A percentile compares a stretch with the other conserved stretches of the same genome.
Conservation (phyloP, 805 yeast species). For the Spathaspora boniae region DNA sequence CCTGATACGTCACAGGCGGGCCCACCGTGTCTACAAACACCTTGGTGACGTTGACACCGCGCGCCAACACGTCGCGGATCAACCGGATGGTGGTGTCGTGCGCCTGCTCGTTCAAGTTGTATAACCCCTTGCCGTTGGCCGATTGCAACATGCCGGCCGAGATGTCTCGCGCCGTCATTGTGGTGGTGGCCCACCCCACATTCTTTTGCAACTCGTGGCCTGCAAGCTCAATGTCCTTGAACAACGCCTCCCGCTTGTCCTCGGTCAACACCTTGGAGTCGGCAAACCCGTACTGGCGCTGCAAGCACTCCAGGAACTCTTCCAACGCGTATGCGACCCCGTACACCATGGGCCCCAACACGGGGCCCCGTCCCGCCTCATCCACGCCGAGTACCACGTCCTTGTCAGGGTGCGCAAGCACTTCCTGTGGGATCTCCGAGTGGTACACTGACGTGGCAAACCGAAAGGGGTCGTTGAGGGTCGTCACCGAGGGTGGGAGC, state of each 20-base stretch:
- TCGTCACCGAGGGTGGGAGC: constrained; percentile 33
- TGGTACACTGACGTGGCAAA: constrained; percentile 46
- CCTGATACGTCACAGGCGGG: constrained; percentile 82
- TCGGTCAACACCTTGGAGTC: constrained; percentile 89
- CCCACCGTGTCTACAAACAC: constrained; percentile 96
- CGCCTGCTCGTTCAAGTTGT: constrained; percentile 91
- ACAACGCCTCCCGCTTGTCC: constrained; percentile 57
- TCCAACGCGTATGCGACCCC: constrained; percentile 77
- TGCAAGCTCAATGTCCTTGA: constrained; percentile 52
- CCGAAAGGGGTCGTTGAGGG: constrained; percentile 21
- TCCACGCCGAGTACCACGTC: constrained; percentile 81
- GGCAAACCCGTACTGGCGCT: constrained; percentile 70
- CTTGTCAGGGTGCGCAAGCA: constrained; percentile 28
- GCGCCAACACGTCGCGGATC: constrained; percentile 59
- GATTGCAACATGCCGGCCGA: constrained; percentile 78
- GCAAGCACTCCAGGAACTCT: constrained; percentile 46
- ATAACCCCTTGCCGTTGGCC: constrained; percentile 44
- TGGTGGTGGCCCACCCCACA: constrained; percentile 86
- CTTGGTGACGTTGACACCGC: constrained; percentile 63
- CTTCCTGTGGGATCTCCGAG: constrained; percentile 45
- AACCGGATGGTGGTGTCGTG: constrained; percentile 88
- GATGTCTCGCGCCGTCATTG: constrained; percentile 84
- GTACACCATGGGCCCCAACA: constrained; percentile 96
- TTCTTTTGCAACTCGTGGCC: constrained; percentile 45
- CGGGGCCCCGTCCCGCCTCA: constrained; percentile 99